Evolutionary conservation across 306 rosid species (phyloP).

Genomic region (Abrus pulchellus): DNA sequence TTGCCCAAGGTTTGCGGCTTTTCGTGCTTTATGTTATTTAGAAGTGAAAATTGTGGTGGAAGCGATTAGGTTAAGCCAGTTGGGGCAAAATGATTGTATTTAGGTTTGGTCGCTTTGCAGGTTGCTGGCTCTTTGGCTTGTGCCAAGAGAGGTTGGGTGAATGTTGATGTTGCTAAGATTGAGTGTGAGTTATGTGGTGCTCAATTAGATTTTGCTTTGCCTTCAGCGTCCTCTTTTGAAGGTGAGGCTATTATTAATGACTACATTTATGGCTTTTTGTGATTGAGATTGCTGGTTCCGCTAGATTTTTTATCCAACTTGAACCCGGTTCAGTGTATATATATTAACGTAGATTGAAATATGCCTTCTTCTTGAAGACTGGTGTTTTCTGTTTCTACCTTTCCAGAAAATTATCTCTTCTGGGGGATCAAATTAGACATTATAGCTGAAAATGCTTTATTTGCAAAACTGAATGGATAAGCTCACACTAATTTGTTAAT

Average conservation of each 20-base stretch:
- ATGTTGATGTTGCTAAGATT: conserved; percentile 73
- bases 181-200: conserved; percentile 86
- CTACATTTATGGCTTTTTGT: conserved; percentile 19
- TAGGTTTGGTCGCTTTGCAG: conserved; percentile 43
- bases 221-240: conserved; percentile 54
- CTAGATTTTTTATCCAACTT: conserved; percentile 1
- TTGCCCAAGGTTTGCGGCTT: conserved; percentile 80
- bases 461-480: neutral
- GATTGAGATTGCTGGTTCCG: conserved; percentile 43
- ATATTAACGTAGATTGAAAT: conserved; percentile 13
- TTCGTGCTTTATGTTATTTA: neutral
- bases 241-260: conserved; percentile 51
- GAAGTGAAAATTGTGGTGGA: conserved; percentile 21
- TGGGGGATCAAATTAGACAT: conserved; percentile 12
- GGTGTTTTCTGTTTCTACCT: neutral
- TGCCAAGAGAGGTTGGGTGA: conserved; percentile 96
- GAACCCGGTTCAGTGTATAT: neutral
- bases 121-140: conserved; percentile 75
- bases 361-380: neutral
- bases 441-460: conserved; percentile 9
- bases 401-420: conserved; percentile 13
- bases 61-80: conserved; percentile 19
- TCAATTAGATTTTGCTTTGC: conserved; percentile 57
- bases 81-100: neutral
- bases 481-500: conserved; percentile 8